phyloP scores from a whole-genome alignment of 768 basidiomycete genomes.

The Suillus tomentosus region DNA sequence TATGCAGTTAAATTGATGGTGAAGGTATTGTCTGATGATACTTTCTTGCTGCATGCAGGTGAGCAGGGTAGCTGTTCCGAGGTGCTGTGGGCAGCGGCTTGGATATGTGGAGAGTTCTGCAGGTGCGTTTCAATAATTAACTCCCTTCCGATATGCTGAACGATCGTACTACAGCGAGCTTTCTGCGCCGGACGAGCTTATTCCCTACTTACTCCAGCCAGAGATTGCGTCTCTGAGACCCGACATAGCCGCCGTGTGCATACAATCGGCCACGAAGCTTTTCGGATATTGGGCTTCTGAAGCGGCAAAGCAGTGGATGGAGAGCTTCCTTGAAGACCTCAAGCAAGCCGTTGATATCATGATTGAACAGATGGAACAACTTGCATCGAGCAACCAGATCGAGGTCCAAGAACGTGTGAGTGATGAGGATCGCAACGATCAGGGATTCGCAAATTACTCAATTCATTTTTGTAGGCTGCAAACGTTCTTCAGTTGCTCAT shows the following conservation, averaged over 20 bases:
- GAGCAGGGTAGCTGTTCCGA: constrained; percentile 80
- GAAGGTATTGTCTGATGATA: constrained; percentile 77
- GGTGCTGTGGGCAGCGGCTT: constrained; percentile 91
- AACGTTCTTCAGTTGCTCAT: constrained; percentile 74
- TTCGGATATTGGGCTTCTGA: constrained; percentile 86
- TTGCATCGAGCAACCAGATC: constrained; percentile 65
- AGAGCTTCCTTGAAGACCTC: constrained; percentile 65
- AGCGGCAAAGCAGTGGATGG: constrained; percentile 75
- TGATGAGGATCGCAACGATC: constrained; percentile 12
- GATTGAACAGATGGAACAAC: constrained; percentile 55
- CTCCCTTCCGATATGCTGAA: constrained; percentile 4
- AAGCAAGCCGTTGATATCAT: constrained; percentile 65
- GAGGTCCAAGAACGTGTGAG: constrained; percentile 92
- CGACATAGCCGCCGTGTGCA: constrained; percentile 73
- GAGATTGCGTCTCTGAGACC: constrained; percentile 56
- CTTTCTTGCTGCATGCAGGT: constrained; percentile 63
- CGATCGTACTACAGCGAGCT: constrained; percentile 56
- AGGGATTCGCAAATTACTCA: not conserved
- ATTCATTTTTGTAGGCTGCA: constrained; percentile 59
- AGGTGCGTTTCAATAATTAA: constrained; percentile 51
- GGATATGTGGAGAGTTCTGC: constrained; percentile 96
- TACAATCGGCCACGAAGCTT: constrained; percentile 83
- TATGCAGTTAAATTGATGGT: constrained; percentile 87
- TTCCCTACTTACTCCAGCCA: constrained; percentile 68
- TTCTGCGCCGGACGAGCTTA: constrained; percentile 71